A percentile compares a stretch with the other conserved stretches of the same genome.
Conservation (phyloP, 768 basidiomycete species). For the Sarcodon aspratus region DNA sequence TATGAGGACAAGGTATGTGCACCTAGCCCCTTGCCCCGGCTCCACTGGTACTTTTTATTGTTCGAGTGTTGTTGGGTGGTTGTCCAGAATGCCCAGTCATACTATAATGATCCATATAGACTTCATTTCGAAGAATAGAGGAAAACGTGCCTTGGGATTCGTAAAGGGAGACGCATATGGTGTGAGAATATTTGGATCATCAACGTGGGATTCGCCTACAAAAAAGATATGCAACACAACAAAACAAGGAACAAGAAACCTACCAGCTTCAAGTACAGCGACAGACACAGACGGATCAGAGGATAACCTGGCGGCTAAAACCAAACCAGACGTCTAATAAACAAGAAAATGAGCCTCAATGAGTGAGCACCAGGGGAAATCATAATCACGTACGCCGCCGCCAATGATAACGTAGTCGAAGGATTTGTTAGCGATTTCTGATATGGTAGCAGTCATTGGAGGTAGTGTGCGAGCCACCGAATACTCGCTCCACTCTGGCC, state of each 20-base stretch:
- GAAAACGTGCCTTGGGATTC: too few relatives aligned
- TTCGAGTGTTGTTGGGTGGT: too few relatives aligned
- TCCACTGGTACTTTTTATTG: neutral
- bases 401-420: conserved; percentile 14
- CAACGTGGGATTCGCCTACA: too few relatives aligned
- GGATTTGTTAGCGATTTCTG: conserved; percentile 5
- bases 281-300: conserved; percentile 21
- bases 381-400: neutral
- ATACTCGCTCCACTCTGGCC: too few relatives aligned
- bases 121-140: neutral
- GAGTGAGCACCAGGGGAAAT: too few relatives aligned
- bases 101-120: neutral
- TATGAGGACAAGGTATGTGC: too few relatives aligned
- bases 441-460: neutral
- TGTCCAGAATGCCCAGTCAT: conserved; percentile 4
- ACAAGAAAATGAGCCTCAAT: too few relatives aligned
- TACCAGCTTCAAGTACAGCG: conserved; percentile 19
- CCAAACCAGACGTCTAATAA: conserved; percentile 19
- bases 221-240: too few relatives aligned
- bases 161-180: too few relatives aligned
- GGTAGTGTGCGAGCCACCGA: too few relatives aligned
- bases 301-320: conserved; percentile 23
- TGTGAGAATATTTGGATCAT: too few relatives aligned
- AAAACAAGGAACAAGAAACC: neutral
- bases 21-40: neutral